Evolutionary conservation across 257 asterid genomes (phyloP).

Genomic region (Jacaranda copaia): DNA sequence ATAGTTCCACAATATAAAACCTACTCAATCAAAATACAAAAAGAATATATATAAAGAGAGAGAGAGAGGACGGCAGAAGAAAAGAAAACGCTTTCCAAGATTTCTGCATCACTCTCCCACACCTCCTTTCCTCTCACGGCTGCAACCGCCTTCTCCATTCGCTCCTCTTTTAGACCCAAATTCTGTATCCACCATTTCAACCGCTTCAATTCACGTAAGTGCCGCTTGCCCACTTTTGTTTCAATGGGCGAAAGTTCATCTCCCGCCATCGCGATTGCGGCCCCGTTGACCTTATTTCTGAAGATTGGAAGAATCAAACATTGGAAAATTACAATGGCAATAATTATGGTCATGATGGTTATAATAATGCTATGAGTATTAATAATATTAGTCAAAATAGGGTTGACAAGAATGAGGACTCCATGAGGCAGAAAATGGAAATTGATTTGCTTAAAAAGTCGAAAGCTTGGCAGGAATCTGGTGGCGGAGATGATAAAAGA

Average conservation of each 20-base stretch:
- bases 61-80: too few species aligned
- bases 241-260: constrained; percentile 64
- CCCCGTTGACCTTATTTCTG: constrained; percentile 70
- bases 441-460: too few species aligned
- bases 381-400: too few species aligned
- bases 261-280: constrained; percentile 37
- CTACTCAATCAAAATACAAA: too few species aligned
- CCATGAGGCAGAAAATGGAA: too few species aligned
- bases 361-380: not conserved
- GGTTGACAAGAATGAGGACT: too few species aligned
- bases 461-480: too few species aligned
- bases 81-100: constrained; percentile 52
- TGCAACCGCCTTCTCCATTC: constrained; percentile 52
- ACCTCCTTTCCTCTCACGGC: constrained; percentile 46
- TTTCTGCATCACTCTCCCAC: constrained; percentile 56
- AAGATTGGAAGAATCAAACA: constrained; percentile 66
- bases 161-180: constrained; percentile 38
- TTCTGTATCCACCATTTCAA: constrained; percentile 48
- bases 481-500: too few species aligned
- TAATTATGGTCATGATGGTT: not conserved
- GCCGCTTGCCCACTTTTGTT: constrained; percentile 43
- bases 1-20: too few species aligned
- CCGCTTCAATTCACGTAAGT: constrained; percentile 40
- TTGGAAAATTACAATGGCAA: constrained; percentile 37
- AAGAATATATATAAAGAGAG: too few species aligned